Evolutionary conservation across 768 basidiomycete species (phyloP).

Genomic region (Xerocomus brunneocitrinus): DNA sequence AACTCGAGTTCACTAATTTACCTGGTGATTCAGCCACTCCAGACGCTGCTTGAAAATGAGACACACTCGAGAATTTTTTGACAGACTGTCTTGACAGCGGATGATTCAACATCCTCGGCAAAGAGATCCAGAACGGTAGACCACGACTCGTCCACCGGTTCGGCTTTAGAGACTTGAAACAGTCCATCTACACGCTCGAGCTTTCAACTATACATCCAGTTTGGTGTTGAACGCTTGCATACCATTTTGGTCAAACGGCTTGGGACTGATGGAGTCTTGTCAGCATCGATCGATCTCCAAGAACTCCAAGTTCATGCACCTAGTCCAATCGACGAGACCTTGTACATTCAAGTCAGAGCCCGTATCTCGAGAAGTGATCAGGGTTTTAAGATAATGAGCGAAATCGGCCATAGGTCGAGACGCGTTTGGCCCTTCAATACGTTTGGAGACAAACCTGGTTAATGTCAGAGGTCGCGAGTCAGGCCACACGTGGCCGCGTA

Average conservation of each 20-base stretch:
- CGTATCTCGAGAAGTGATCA: conserved; percentile 14
- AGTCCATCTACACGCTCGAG: conserved; percentile 12
- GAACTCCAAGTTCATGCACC: conserved; percentile 12
- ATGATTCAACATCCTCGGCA: background rate
- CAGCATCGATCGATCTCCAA: conserved; percentile 11
- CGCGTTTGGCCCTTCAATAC: too few relatives aligned
- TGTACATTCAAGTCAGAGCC: conserved; percentile 12
- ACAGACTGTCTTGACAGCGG: conserved; percentile 3
- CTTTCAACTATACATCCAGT: conserved; percentile 3
- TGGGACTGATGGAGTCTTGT: conserved; percentile 14
- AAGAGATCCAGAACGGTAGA: conserved; percentile 34
- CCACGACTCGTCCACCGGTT: conserved; percentile 19
- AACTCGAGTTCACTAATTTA: conserved; percentile 12
- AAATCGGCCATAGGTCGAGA: conserved; percentile 20
- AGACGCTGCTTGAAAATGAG: background rate
- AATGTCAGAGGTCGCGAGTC: too few relatives aligned
- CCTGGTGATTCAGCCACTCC: conserved; percentile 2
- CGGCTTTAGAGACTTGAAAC: conserved; percentile 7
- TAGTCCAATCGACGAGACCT: conserved; percentile 21
- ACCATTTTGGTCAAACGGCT: conserved; percentile 14
- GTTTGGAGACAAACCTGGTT: background rate
- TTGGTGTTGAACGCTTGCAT: background rate
- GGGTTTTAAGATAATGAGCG: conserved; percentile 18
- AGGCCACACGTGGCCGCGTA: too few relatives aligned
- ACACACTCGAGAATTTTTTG: conserved; percentile 17